Evolutionary conservation across 2,329 filamentous ascomycete genomes (phyloP), one percentile per base, ranked within the genome.

Genomic region (Amauroascus niger): DNA sequence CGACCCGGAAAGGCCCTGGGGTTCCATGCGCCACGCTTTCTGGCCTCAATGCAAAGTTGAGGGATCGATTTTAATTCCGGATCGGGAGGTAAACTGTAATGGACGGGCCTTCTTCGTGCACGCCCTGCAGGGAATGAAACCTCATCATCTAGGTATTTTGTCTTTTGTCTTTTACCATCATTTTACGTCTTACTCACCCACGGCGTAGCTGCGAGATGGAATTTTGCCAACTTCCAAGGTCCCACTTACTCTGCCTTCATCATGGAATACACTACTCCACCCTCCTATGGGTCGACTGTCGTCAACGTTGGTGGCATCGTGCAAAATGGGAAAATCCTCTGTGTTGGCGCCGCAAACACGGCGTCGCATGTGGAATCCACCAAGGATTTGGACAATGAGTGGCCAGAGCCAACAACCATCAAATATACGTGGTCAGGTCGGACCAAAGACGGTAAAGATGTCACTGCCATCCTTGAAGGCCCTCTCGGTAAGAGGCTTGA

Each of bases 111-210:
- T 94, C 64, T 91, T 89, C 72, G 78, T 85, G 60, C 86, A 93
- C 69, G 90, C 88, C 39, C 75, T 97, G 49, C 93, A 97, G 74
- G 93, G 90, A 68, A 97, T 97, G 91, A 98, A 98, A 79, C 93
- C 93, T 39, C 93, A 98, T 70, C 94, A 98, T 68, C 87, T 89
- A 56, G 90, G 80, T 82, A 74, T 63, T 73, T 47, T 11, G 11
- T 24, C 11, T 22, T 6, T 22, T 6, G 22, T 24, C 4, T 3
- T 11, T 18, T 52, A 33, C 54, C 33, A 48, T 26, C 43, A 13
- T 16, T 41, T 16, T 11, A 1, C 16, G 9, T 32, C 22, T 28
- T 33, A 22, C 40, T 52, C 8, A 44, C 41, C 6, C 14, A 26
- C 1, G 2, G 9, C 24, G 22, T 60, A 81, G 82, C 91, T 57